Percentiles rank a stretch among this genome's conserved stretches.
Conservation (phyloP, 768 basidiomycete genomes). For the Lentinula sp. region DNA sequence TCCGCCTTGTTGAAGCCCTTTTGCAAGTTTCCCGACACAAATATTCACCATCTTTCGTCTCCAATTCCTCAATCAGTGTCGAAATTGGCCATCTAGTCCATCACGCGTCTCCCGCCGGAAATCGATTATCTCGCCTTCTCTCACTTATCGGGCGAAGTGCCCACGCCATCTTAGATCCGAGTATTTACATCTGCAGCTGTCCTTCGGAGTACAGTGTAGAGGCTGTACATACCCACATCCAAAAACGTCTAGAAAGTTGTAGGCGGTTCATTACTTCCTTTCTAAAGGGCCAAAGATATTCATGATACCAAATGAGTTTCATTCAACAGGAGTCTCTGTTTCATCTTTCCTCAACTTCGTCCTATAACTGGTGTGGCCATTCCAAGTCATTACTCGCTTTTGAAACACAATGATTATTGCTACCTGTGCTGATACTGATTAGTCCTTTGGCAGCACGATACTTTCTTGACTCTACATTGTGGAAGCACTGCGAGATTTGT, state of each 20-base stretch:
- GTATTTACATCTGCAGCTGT: background rate
- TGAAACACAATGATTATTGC: background rate
- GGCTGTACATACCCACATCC: background rate
- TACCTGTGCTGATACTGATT: background rate
- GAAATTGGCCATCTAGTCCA: background rate
- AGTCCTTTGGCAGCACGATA: background rate
- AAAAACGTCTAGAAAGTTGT: background rate
- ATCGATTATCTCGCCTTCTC: background rate
- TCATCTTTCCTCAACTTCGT: background rate
- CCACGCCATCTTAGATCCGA: background rate
- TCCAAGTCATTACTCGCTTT: no score
- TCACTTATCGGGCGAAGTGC: background rate
- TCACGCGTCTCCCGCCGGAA: background rate
- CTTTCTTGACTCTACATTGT: no score
- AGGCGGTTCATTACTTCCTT: background rate
- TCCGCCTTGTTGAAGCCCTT: background rate
- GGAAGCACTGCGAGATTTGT: background rate
- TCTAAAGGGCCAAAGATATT: background rate
- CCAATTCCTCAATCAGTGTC: conserved; percentile 1
- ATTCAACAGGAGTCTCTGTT: background rate
- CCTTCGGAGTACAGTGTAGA: background rate
- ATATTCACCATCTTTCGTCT: conserved; percentile 1
- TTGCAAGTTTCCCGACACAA: background rate
- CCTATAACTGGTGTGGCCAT: no score
- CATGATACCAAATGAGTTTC: background rate